Evolutionary conservation across 2,329 filamentous ascomycete species (phyloP).

Genomic region (Zasmidium angulare): DNA sequence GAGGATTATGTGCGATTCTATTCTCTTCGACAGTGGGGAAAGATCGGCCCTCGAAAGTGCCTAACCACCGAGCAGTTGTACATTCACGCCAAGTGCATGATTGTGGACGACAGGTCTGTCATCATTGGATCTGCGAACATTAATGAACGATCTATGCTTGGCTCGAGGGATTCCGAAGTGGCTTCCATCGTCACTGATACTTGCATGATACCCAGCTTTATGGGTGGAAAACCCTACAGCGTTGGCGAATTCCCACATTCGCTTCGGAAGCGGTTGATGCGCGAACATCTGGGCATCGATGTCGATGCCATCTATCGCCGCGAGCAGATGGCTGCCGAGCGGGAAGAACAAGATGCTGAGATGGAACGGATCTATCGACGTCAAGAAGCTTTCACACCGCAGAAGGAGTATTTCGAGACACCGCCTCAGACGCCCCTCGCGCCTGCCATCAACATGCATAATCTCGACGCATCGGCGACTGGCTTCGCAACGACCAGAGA

Average conservation of each 20-base stretch:
- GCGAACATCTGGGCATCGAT: slow-evolving; percentile 93
- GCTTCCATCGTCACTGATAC: slow-evolving; percentile 89
- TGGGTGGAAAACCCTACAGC: slow-evolving; percentile 85
- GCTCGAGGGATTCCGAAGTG: slow-evolving; percentile 86
- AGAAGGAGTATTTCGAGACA: slow-evolving; percentile 29
- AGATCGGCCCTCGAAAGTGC: slow-evolving; percentile 77
- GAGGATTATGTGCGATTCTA: slow-evolving; percentile 97
- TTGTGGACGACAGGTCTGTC: slow-evolving; percentile 89
- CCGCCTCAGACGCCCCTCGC: slow-evolving; percentile 37
- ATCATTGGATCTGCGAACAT: slow-evolving; percentile 98
- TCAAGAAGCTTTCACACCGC: slow-evolving; percentile 15
- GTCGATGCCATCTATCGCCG: slow-evolving; percentile 71
- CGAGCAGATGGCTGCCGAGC: slow-evolving; percentile 31
- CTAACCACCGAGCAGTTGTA: slow-evolving; percentile 95
- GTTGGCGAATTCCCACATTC: slow-evolving; percentile 93
- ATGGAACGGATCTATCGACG: slow-evolving; percentile 38
- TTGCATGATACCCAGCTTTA: slow-evolving; percentile 86
- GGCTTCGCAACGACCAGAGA: slow-evolving; percentile 15
- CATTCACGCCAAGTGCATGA: slow-evolving; percentile 95
- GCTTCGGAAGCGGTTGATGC: slow-evolving; percentile 88
- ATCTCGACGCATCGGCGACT: slow-evolving; percentile 20
- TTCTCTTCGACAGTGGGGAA: slow-evolving; percentile 87
- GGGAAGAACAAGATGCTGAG: slow-evolving; percentile 63
- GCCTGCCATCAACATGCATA: slow-evolving; percentile 24
- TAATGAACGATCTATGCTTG: slow-evolving; percentile 95